A percentile compares a stretch with the other conserved stretches of the same genome.
Evolutionary conservation across 2,329 filamentous ascomycete genomes (phyloP).

Genomic region (Dactylellina cionopaga): DNA sequence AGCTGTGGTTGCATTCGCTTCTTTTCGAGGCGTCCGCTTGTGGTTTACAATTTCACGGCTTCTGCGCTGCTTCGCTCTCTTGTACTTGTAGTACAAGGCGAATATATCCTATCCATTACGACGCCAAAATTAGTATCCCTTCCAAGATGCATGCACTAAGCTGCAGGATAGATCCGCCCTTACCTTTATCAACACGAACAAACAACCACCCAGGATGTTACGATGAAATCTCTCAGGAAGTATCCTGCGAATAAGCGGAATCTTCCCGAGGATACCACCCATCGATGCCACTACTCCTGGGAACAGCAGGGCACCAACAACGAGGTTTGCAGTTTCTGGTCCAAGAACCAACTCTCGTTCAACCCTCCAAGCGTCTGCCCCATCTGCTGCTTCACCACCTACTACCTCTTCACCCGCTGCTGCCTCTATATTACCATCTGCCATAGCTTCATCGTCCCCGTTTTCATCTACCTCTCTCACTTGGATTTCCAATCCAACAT

Average conservation of each 20-base stretch:
- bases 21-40: conserved; percentile 17
- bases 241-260: conserved; percentile 70
- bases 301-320: conserved; percentile 78
- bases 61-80: conserved; percentile 68
- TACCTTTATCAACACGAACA: conserved; percentile 84
- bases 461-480: conserved; percentile 28
- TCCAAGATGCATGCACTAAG: background rate
- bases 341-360: conserved; percentile 55
- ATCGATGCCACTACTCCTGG: conserved; percentile 81
- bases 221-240: conserved; percentile 88
- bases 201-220: conserved; percentile 85
- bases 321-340: conserved; percentile 68
- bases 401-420: conserved; percentile 13
- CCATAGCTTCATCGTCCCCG: conserved; percentile 56
- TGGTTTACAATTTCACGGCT: conserved; percentile 67
- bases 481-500: conserved; percentile 64
- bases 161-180: conserved; percentile 8
- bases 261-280: conserved; percentile 74
- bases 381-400: conserved; percentile 46
- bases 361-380: conserved; percentile 24
- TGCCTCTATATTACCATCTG: conserved; percentile 53
- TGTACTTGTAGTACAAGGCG: conserved; percentile 72
- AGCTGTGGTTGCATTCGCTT: conserved; percentile 25
- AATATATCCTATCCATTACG: conserved; percentile 64
- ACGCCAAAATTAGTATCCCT: conserved; percentile 32